phyloP scores from a whole-genome alignment of 345 rosid species.

The Eucalyptus curtisii region DNA sequence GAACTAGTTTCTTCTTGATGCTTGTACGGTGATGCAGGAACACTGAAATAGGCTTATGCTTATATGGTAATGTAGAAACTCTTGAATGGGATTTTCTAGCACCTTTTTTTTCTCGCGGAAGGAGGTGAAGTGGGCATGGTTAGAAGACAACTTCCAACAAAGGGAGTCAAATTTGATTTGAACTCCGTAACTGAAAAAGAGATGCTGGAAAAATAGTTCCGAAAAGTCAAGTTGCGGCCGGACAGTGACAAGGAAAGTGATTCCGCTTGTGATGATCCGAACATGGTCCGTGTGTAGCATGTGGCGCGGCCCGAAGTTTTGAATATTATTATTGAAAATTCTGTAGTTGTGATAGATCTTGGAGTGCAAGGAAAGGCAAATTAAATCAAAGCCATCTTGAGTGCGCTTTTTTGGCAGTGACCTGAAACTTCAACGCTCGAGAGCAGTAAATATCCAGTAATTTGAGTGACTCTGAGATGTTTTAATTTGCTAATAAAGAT shows the following conservation, averaged over 20 bases:
- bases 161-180: not conserved
- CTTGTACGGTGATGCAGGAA: not conserved
- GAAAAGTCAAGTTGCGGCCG: not conserved
- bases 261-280: not conserved
- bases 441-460: not conserved
- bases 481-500: not conserved
- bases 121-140: not conserved
- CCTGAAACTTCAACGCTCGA: not conserved
- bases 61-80: not conserved
- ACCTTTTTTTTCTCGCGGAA: not conserved
- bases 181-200: not conserved
- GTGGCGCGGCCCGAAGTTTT: not conserved
- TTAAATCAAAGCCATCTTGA: not conserved
- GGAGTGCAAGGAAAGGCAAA: not conserved
- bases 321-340: not conserved
- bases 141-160: not conserved
- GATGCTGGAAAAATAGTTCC: not conserved
- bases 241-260: not conserved
- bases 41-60: not conserved
- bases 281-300: not conserved
- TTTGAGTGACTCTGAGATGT: not conserved
- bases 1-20: not conserved
- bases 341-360: not conserved
- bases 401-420: not conserved
- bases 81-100: not conserved